phyloP scores from a whole-genome alignment of 225 moss, liverwort and hornwort genomes.

The Polytrichum formosum region DNA sequence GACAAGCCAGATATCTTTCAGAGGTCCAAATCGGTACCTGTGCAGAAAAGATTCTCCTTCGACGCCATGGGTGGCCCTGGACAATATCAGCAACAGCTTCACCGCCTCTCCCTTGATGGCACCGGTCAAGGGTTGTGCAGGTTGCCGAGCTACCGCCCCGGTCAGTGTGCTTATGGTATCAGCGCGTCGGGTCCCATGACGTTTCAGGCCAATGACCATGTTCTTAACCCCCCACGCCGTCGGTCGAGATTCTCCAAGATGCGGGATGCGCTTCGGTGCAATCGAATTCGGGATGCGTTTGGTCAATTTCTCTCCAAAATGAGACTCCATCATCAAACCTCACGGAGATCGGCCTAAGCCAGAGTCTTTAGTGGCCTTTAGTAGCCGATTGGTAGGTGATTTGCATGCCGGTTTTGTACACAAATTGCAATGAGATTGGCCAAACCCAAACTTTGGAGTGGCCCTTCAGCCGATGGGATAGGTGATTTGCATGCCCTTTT shows the following conservation, averaged over 20 bases:
- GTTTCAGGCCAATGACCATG: conserved; percentile 1
- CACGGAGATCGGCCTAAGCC: neutral
- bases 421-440: neutral
- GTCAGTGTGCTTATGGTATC: conserved; percentile 19
- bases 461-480: no score
- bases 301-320: conserved; percentile 14
- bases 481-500: no score
- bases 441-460: no score
- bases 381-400: no score
- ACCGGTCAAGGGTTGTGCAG: neutral
- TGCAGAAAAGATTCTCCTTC: conserved; percentile 9
- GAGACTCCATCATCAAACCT: conserved; percentile 1
- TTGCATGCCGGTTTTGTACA: no score
- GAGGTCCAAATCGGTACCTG: conserved; percentile 43
- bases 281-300: conserved; percentile 17
- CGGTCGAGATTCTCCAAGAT: conserved; percentile 13
- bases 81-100: no score
- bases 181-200: conserved; percentile 24
- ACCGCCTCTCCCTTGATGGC: neutral
- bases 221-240: neutral
- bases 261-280: conserved; percentile 12
- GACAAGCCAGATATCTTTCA: conserved; percentile 26
- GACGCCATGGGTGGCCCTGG: neutral
- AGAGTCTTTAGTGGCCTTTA: no score
- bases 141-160: conserved; percentile 11